Evolutionary conservation across 2,329 filamentous ascomycete species (phyloP), one percentile per base, ranked within the genome.

Genomic region (Aspergillus persii): DNA sequence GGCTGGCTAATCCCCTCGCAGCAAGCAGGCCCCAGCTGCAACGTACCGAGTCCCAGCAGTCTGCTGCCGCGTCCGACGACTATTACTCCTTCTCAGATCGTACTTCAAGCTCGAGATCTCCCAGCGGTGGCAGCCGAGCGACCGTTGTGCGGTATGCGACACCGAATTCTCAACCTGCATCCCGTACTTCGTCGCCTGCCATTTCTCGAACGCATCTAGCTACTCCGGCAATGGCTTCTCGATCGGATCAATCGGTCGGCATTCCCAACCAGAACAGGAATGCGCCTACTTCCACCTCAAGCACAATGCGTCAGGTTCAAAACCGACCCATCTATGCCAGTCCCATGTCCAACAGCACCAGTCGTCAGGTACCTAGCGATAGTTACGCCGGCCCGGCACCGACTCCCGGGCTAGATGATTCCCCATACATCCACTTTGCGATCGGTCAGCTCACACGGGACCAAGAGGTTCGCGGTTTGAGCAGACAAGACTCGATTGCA

Each of bases 361-460:
- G 62, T 58, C 65, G 68, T n/a, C 68, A 61, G 49, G 61, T 66
- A 5, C 65, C 70, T 5, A 63, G 61, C 23, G 71, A 72, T 46
- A 64, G 58, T 47, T 68, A 73, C 64, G 64, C 67, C 48, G 65
- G 73, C 15, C 78, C 78, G 54, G 77, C 81, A 11, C 79, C 82
- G 2, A 94, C 91, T 0, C 92, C 92, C 0, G 91, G 89, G 8
- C 80, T 92, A 44, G 92, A 96, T 69, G 90, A 96, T 69, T 89
- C 87, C 8, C 92, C 92, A 0, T 96, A 93, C 74, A 91, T 97
- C 63, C 89, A 89, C 63, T 96, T 95, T 73, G 93, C 94, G 46
- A 86, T 98, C 63, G 90, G 96, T 63, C 91, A 94, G 63, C 80
- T 98, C 66, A 96, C 92, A 5, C 83, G 89, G 51, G 86, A 90